Base-by-base conservation (phyloP, 129 eudicot genomes). In the Ambrosia trifida region DNA sequence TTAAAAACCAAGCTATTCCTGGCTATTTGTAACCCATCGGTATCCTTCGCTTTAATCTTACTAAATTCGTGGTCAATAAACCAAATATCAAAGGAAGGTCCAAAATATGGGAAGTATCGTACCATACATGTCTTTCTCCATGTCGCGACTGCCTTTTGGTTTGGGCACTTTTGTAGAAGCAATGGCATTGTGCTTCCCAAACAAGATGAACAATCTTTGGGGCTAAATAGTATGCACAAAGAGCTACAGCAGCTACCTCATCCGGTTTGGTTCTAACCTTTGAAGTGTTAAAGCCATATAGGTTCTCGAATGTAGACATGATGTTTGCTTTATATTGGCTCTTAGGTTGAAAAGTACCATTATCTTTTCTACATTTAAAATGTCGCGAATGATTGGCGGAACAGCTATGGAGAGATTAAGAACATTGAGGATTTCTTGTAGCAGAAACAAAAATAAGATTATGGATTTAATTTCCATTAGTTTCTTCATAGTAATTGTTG, bases 151-250 rank as follows among this genome's bases (percentile, higher is more conserved):
- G 70, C 79, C 68, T 46, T 80, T 17, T 68, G 72, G 66, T 66
- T 56, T n/a, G 83, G 83, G 53, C 86, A 82, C 11, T 40, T 17
- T 41, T 45, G 64, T 14, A 31, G 38, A 12, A 82, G 64, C 40
- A 20, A 11, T 7, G 51, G 72, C 2, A 64, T 69, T 28, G 83
- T 41, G 17, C 63, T 59, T 2, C 36, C 63, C 32, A 85, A 53
- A 38, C 91, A 86, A 18, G 2, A 10, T 3, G 72, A 59, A 5
- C 91, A 83, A 3, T 1, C 24, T 0, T 78, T 38, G 2, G 49
- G 41, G 61, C 47, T 18, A 77, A 62, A 70, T 83, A 85, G 5
- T 82, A 85, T 17, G 80, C 64, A 31, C 88, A 86, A n/a, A 83
- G 47, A 9, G 64, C 79, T 2, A 75, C 18, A 17, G 72, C 83